A percentile compares a stretch with the other conserved stretches of the same genome.
phyloP scores from a whole-genome alignment of 495 filamentous ascomycete genomes.

The Tricharina praecox region DNA sequence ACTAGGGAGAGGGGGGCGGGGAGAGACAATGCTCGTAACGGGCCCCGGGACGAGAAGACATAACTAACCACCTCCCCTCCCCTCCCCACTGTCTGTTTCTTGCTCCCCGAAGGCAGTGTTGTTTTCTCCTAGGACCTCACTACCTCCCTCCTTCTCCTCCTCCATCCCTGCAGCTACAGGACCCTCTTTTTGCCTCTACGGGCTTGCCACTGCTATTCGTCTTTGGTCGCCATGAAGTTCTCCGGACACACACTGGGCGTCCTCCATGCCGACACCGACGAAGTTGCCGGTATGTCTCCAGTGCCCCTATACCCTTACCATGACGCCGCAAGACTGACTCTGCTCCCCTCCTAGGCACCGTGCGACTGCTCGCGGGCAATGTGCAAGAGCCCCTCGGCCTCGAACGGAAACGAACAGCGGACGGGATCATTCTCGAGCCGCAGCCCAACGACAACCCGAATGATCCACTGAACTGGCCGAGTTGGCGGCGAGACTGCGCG shows the following conservation, averaged over 20 bases:
- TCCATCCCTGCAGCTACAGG: no score
- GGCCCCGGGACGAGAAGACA: no score
- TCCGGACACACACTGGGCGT: conserved; percentile 46
- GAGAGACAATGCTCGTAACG: no score
- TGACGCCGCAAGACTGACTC: background rate
- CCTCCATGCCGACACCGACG: conserved; percentile 62
- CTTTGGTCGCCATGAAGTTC: no score
- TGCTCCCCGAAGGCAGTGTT: no score
- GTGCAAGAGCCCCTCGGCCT: conserved; percentile 35
- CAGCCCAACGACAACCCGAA: conserved; percentile 84
- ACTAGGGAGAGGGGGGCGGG: no score
- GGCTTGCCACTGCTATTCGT: no score
- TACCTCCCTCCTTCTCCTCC: no score
- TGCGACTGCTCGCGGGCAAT: conserved; percentile 63
- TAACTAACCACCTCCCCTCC: no score
- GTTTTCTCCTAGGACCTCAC: no score
- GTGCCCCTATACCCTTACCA: background rate
- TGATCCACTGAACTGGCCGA: conserved; percentile 86
- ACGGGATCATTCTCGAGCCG: conserved; percentile 82
- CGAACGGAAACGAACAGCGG: conserved; percentile 51
- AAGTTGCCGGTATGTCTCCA: conserved; percentile 65
- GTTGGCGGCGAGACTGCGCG: conserved; percentile 65
- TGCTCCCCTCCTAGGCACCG: conserved; percentile 42
- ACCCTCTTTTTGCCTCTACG: no score
- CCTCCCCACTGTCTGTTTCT: no score